Evolutionary conservation across 2,329 filamentous ascomycete species (phyloP).

Genomic region (Epichloe amarillans): DNA sequence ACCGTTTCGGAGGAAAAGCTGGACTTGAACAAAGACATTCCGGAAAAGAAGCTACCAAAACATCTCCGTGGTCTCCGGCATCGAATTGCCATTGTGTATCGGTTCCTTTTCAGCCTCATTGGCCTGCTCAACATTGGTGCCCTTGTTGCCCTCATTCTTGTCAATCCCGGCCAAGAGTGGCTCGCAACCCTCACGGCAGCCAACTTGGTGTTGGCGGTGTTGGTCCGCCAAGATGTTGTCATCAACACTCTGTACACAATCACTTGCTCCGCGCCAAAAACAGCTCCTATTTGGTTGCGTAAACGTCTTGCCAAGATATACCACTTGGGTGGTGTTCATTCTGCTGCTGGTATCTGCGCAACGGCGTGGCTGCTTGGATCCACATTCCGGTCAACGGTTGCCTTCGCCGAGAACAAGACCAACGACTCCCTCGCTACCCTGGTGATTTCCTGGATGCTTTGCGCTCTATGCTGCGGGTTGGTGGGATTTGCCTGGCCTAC

Average conservation of each 20-base stretch:
- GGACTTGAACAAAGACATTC: slow-evolving; percentile 20
- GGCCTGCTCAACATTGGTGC: slow-evolving; percentile 37
- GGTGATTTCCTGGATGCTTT: slow-evolving; percentile 43
- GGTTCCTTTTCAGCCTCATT: slow-evolving; percentile 41
- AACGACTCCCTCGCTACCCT: slow-evolving; percentile 27
- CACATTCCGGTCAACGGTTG: slow-evolving; percentile 24
- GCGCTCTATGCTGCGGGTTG: slow-evolving; percentile 44
- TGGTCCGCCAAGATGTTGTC: slow-evolving; percentile 39
- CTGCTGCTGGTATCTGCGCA: slow-evolving; percentile 34
- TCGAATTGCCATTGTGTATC: slow-evolving; percentile 39
- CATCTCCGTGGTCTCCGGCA: slow-evolving; percentile 27
- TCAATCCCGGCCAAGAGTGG: slow-evolving; percentile 21
- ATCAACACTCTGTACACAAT: slow-evolving; percentile 37
- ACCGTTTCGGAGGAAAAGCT: slow-evolving; percentile 18
- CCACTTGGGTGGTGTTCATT: slow-evolving; percentile 39
- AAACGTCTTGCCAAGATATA: slow-evolving; percentile 36
- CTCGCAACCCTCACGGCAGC: slow-evolving; percentile 29
- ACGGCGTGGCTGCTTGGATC: slow-evolving; percentile 36
- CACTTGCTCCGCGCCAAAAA: slow-evolving; percentile 30
- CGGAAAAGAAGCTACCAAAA: slow-evolving; percentile 26
- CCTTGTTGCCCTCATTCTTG: slow-evolving; percentile 27
- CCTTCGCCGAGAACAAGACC: slow-evolving; percentile 16
- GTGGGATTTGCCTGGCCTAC: slow-evolving; percentile 49
- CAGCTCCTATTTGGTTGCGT: slow-evolving; percentile 34
- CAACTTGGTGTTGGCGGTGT: slow-evolving; percentile 35